These are phyloP conservation scores for Lipomyces sp. DNA, from an alignment of 805 yeast species.

Conservation along the genomic window DNA sequence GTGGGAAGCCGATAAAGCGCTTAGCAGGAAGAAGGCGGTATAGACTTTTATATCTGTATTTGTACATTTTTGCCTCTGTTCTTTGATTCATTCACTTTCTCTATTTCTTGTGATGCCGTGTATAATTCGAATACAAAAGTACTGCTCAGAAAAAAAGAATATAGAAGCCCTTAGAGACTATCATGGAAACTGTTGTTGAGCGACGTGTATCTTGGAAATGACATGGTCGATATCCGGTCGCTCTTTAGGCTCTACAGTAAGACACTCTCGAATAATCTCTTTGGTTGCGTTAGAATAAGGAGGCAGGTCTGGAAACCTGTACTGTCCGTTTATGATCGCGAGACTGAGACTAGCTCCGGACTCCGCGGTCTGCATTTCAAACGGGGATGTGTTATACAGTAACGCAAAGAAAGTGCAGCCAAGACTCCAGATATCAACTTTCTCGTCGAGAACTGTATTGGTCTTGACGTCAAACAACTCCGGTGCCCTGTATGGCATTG, in stretches of 20 bases:
- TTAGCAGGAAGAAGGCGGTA: constrained; percentile 49
- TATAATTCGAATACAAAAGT: not conserved
- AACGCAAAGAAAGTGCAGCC: constrained; percentile 81
- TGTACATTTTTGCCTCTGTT: not conserved
- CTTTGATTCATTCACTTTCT: not conserved
- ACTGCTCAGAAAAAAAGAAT: not conserved
- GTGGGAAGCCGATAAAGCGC: constrained; percentile 80
- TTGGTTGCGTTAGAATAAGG: constrained; percentile 56
- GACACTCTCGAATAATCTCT: constrained; percentile 56
- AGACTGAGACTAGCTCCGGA: constrained; percentile 78
- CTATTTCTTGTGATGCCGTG: not conserved
- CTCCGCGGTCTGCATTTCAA: constrained; percentile 75
- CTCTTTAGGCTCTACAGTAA: constrained; percentile 55
- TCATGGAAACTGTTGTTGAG: not conserved
- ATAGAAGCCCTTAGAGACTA: no score
- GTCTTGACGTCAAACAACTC: constrained; percentile 77
- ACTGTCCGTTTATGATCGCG: constrained; percentile 70
- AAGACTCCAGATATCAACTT: constrained; percentile 85
- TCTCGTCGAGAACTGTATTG: constrained; percentile 62
- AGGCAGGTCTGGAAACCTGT: constrained; percentile 52
- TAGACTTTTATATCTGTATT: not conserved
- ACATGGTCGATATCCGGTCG: constrained; percentile 67
- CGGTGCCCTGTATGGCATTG: constrained; percentile 86
- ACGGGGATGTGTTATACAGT: constrained; percentile 79
- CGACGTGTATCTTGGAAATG: constrained; percentile 47